Evolutionary conservation across 2,329 filamentous ascomycete species (phyloP).

Genomic region (Allantophomopsis lycopodina): DNA sequence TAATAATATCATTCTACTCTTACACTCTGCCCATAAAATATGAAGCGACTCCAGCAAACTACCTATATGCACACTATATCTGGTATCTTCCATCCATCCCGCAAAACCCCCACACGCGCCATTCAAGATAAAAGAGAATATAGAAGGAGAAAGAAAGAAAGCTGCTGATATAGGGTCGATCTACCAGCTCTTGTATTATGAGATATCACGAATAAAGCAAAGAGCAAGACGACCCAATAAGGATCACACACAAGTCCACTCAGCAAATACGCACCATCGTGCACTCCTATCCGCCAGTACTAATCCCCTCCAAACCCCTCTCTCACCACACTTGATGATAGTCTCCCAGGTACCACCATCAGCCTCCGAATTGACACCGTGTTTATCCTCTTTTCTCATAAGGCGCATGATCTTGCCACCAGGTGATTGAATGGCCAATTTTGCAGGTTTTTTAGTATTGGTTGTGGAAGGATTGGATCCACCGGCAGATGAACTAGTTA

Average conservation of each 20-base stretch:
- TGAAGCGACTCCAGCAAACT: too few relatives aligned
- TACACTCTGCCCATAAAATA: too few relatives aligned
- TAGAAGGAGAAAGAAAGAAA: too few relatives aligned
- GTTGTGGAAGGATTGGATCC: constrained; percentile 42
- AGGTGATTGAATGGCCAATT: constrained; percentile 87
- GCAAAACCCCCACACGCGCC: too few relatives aligned
- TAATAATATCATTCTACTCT: too few relatives aligned
- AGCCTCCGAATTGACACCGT: constrained; percentile 39
- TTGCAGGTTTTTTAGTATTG: constrained; percentile 70
- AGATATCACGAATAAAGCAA: too few relatives aligned
- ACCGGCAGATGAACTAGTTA: constrained; percentile 42
- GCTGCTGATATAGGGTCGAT: too few relatives aligned
- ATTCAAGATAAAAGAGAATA: too few relatives aligned
- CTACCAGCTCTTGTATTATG: too few relatives aligned
- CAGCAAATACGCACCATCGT: constrained; percentile 84
- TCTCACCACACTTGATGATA: constrained; percentile 79
- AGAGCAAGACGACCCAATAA: background rate
- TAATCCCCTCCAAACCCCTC: constrained; percentile 66
- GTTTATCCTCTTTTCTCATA: constrained; percentile 64
- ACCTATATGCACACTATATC: too few relatives aligned
- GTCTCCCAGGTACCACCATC: constrained; percentile 77
- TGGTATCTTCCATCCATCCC: too few relatives aligned
- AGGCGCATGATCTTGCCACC: constrained; percentile 86
- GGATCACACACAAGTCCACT: constrained; percentile 41
- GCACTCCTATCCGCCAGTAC: constrained; percentile 75